A percentile compares a stretch with the other conserved stretches of the same genome.
Evolutionary conservation across 108 stramenopile genomes (phyloP).

Genomic region (Cyclotella distinguenda): DNA sequence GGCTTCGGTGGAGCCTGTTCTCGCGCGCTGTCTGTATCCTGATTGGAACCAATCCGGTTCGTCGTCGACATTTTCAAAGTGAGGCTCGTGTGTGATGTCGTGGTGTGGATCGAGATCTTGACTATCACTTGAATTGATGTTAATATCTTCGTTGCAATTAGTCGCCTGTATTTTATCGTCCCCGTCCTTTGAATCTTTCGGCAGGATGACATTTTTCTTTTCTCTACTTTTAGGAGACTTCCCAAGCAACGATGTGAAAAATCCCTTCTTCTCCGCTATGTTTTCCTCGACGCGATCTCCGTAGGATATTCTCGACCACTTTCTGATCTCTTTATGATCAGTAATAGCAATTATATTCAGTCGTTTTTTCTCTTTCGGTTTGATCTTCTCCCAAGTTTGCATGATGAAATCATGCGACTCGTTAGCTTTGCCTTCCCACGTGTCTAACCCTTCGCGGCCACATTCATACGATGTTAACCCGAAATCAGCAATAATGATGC

Average conservation of each 20-base stretch:
- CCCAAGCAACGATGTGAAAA: conserved; percentile 20
- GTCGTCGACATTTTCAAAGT: conserved; percentile 18
- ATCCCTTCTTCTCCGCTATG: conserved; percentile 29
- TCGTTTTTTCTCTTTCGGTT: conserved; percentile 51
- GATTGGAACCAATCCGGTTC: conserved; percentile 44
- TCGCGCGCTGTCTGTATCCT: conserved; percentile 14
- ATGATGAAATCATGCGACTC: conserved; percentile 41
- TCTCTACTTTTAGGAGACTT: conserved; percentile 7
- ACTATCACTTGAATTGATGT: neutral
- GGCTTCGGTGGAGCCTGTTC: conserved; percentile 21
- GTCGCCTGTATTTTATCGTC: neutral
- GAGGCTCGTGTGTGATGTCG: neutral
- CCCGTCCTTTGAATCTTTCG: neutral
- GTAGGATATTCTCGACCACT: conserved; percentile 52
- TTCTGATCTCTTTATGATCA: conserved; percentile 49
- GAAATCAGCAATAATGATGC: conserved; percentile 48
- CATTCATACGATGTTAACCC: conserved; percentile 40
- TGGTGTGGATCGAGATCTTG: neutral
- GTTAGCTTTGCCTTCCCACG: conserved; percentile 31
- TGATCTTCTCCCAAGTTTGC: conserved; percentile 47
- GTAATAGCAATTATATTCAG: conserved; percentile 52
- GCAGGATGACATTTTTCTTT: neutral
- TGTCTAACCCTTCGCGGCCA: conserved; percentile 20
- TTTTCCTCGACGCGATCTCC: conserved; percentile 34
- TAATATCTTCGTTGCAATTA: neutral